Conservation (phyloP, 768 basidiomycete species). For the Saitozyma sp. region DNA sequence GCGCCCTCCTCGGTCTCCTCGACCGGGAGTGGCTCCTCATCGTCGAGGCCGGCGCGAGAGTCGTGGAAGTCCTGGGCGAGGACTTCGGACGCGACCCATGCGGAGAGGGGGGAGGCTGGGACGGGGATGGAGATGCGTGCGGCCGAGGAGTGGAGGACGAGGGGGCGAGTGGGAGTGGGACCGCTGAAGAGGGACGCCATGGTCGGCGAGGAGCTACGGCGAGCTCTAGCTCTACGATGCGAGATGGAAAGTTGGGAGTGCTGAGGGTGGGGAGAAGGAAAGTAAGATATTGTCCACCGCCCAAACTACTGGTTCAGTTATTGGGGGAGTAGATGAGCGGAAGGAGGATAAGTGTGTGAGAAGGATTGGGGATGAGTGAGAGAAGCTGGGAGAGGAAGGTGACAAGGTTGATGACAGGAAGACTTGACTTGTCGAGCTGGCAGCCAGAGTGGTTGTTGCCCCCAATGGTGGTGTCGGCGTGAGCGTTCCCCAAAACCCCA, state of each 20-base stretch:
- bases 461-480: no score
- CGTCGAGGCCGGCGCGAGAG: constrained; percentile 51
- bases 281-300: background rate
- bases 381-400: background rate
- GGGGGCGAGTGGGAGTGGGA: constrained; percentile 48
- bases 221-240: background rate
- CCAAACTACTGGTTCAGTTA: background rate
- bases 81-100: constrained; percentile 92
- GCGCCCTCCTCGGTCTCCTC: constrained; percentile 54
- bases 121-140: constrained; percentile 75
- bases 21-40: constrained; percentile 59
- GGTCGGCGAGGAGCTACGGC: constrained; percentile 17
- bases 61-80: constrained; percentile 84
- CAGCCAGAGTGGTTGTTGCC: no score
- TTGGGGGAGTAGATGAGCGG: background rate
- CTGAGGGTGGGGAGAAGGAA: background rate
- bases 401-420: background rate
- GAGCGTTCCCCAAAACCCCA: no score
- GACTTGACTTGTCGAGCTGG: background rate
- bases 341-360: background rate
- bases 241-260: background rate
- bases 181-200: constrained; percentile 47
- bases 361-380: background rate
- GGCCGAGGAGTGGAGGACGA: constrained; percentile 50
- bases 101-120: constrained; percentile 66